phyloP scores from a whole-genome alignment of 441 rosid species.

The Euphorbia celastroides region DNA sequence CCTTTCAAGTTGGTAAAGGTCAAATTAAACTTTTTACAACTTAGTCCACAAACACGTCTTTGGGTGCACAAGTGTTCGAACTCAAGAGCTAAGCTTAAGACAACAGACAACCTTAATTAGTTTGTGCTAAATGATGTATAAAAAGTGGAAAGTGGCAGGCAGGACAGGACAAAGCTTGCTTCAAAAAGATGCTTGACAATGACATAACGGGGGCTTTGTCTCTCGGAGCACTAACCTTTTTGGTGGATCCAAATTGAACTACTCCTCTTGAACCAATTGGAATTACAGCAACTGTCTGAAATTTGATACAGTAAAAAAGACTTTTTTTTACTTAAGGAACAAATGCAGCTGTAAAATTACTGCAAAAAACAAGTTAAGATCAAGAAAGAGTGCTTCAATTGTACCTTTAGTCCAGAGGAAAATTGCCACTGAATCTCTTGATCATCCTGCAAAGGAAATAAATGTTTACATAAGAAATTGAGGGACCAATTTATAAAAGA shows the following conservation, averaged over 20 bases:
- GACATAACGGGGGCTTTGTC: slow-evolving; percentile 5
- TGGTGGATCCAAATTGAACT: slow-evolving; percentile 67
- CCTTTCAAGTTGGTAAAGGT: background rate
- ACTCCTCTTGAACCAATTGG: slow-evolving; percentile 62
- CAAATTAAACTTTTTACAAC: background rate
- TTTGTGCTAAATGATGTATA: no score
- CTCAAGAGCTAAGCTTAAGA: background rate
- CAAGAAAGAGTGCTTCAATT: background rate
- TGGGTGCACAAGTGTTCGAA: no score
- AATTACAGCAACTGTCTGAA: slow-evolving; percentile 70
- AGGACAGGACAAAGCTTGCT: background rate
- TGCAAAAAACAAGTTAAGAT: background rate
- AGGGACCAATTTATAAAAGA: background rate
- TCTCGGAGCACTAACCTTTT: slow-evolving; percentile 47
- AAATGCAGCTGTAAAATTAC: background rate
- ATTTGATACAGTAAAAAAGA: slow-evolving; percentile 8
- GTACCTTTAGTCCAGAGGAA: slow-evolving; percentile 56
- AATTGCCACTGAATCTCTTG: slow-evolving; percentile 35
- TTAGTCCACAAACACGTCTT: background rate
- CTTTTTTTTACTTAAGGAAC: background rate
- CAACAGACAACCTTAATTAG: background rate
- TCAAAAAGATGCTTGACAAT: background rate
- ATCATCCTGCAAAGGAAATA: slow-evolving; percentile 30
- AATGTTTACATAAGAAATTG: no score
- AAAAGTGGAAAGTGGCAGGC: no score